Evolutionary conservation across 108 stramenopile species (phyloP).

Genomic region (Skeletonema grethae): DNA sequence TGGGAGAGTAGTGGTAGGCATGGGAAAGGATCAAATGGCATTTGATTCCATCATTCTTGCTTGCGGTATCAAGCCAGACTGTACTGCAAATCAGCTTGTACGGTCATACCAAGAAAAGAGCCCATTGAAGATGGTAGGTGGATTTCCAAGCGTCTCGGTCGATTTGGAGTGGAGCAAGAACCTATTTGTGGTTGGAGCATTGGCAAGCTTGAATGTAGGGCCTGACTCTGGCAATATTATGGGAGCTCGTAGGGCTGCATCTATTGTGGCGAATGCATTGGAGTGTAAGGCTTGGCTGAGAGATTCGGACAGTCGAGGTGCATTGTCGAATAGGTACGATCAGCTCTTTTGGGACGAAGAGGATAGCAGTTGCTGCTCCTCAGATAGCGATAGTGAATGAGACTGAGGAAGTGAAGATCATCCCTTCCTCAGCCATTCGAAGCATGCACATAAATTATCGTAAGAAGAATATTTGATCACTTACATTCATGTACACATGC

Average conservation of each 20-base stretch:
- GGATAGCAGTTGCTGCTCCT: constrained; percentile 9
- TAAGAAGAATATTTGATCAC: too few relatives aligned
- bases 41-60: constrained; percentile 58
- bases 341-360: constrained; percentile 24
- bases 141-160: constrained; percentile 58
- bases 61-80: constrained; percentile 62
- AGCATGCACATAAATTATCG: too few relatives aligned
- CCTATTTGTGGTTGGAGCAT: constrained; percentile 60
- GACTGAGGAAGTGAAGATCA: too few relatives aligned
- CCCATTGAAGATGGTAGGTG: constrained; percentile 44
- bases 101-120: constrained; percentile 25
- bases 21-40: constrained; percentile 8
- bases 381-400: constrained; percentile 16
- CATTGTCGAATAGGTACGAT: constrained; percentile 44
- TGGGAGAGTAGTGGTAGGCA: constrained; percentile 14
- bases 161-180: constrained; percentile 57
- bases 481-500: too few relatives aligned
- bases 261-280: constrained; percentile 54
- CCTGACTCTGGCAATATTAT: constrained; percentile 76
- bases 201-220: constrained; percentile 61
- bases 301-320: constrained; percentile 14
- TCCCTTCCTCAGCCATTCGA: too few relatives aligned
- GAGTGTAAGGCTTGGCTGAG: constrained; percentile 56
- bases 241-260: constrained; percentile 69
- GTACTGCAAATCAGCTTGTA: constrained; percentile 33